Evolutionary conservation across 352 stramenopile genomes (phyloP), one percentile per base, ranked within the genome.

Genomic region (Pelagophyceae sp.): DNA sequence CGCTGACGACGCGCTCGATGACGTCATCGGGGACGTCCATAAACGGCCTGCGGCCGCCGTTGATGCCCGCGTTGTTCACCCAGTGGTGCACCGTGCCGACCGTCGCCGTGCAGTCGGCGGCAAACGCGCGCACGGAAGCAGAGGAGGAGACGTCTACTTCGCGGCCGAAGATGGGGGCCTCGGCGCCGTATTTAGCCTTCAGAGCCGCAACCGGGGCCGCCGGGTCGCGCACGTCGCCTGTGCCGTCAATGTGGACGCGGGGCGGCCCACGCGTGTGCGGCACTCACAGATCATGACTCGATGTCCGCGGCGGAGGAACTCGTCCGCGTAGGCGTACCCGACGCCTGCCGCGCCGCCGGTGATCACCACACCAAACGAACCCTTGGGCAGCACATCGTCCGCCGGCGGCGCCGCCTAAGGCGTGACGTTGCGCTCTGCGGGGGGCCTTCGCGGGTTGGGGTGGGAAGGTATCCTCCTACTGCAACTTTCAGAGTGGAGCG

Each of bases 51-150:
- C 87, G 82, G 75, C 87, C 87, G 61, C 87, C 87, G 76, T 91
- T 91, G 40, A 91, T 81, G 32, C 85, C 87, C 33, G 87, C 87
- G 82, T 91, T 91, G 76, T 91, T 91, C 76, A 91, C 86, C 87
- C 87, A 91, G 77, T 90, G 88, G 61, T 83, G 82, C 51, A 91
- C 83, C 69, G 82, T 90, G 78, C 87, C 87, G 27, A 91, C 75
- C 38, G 90, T 90, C 40, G 87, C 77, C 76, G 87, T 81, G n/a
- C 86, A 82, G 76, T 88, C 89, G 60, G 83, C 51, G 64, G 82
- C 87, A 60, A 91, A 80, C 35, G 79, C 78, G 29, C 85, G 76
- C 27, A 89, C 85, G 64, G 78, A 83, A 1, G 77, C 77, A 1
- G 79, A 45, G 80, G 89, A 81, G 35, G 80, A 87, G 29, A 91